A percentile compares a stretch with the other conserved stretches of the same genome.
These are phyloP conservation scores for Panellus pusillus DNA, from an alignment of 768 basidiomycete species.

Conservation along the genomic window DNA sequence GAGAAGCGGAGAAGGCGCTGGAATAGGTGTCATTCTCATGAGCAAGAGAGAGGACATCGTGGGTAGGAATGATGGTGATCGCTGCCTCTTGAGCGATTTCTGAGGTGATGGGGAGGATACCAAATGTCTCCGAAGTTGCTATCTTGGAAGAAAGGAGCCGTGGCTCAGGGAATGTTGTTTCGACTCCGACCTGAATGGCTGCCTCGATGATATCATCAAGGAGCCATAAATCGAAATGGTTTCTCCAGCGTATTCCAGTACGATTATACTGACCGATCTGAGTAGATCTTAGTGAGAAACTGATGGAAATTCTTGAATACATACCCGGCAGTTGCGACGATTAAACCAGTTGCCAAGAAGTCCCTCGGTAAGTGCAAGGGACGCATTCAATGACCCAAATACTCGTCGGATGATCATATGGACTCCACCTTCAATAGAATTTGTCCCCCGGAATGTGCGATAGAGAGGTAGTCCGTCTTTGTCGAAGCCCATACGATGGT, in stretches of 20 bases:
- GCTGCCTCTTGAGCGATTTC: background rate
- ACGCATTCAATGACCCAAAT: background rate
- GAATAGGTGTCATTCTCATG: background rate
- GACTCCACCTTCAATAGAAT: background rate
- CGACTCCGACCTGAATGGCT: background rate
- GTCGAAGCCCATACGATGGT: background rate
- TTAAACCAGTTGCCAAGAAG: too few species aligned
- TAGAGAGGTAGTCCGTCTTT: background rate
- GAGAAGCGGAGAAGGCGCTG: background rate
- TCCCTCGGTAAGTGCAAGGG: too few species aligned
- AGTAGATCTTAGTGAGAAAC: too few species aligned
- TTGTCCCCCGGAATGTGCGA: background rate
- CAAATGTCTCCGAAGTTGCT: background rate
- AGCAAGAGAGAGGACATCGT: background rate
- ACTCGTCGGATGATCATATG: background rate
- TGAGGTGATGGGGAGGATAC: background rate
- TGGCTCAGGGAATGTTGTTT: slow-evolving; percentile 1
- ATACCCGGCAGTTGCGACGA: too few species aligned
- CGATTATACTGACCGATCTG: background rate
- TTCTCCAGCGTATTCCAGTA: background rate
- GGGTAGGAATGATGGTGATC: background rate
- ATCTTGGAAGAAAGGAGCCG: background rate
- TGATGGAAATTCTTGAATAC: too few species aligned
- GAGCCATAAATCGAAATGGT: background rate
- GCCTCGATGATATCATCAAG: background rate